Evolutionary conservation across 345 rosid species (phyloP).

Genomic region (Murraya paniculata): DNA sequence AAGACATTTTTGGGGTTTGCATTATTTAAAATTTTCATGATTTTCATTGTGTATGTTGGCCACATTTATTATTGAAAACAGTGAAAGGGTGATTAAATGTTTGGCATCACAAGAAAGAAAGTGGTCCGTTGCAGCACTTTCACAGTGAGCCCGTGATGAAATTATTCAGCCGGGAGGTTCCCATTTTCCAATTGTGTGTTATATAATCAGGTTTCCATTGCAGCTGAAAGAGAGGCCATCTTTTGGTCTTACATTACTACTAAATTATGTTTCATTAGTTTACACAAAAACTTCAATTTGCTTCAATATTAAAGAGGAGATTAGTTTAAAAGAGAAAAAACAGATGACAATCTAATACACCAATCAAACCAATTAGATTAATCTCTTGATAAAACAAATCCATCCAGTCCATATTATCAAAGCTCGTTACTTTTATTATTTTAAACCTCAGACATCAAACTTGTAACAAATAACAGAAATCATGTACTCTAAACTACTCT

Average conservation of each 20-base stretch:
- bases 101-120: constrained; percentile 11
- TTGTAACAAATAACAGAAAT: not conserved
- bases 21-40: not conserved
- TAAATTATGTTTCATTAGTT: too few relatives aligned
- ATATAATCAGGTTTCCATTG: not conserved
- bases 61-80: not conserved
- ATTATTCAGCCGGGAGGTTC: constrained; percentile 1
- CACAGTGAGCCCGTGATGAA: constrained; percentile 26
- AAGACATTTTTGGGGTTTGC: not conserved
- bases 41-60: not conserved
- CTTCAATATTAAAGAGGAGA: too few relatives aligned
- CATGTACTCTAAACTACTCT: not conserved
- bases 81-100: not conserved
- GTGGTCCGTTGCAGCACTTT: not conserved
- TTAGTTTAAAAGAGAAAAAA: too few relatives aligned
- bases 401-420: not conserved
- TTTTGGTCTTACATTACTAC: too few relatives aligned
- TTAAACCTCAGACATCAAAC: too few relatives aligned
- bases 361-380: too few relatives aligned
- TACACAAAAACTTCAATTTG: too few relatives aligned
- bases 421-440: too few relatives aligned
- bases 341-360: too few relatives aligned
- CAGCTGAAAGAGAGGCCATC: too few relatives aligned
- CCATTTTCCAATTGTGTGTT: constrained; percentile 1
- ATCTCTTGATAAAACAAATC: too few relatives aligned